phyloP scores from a whole-genome alignment of 2,329 filamentous ascomycete genomes.

The Botrytis paeoniae region DNA sequence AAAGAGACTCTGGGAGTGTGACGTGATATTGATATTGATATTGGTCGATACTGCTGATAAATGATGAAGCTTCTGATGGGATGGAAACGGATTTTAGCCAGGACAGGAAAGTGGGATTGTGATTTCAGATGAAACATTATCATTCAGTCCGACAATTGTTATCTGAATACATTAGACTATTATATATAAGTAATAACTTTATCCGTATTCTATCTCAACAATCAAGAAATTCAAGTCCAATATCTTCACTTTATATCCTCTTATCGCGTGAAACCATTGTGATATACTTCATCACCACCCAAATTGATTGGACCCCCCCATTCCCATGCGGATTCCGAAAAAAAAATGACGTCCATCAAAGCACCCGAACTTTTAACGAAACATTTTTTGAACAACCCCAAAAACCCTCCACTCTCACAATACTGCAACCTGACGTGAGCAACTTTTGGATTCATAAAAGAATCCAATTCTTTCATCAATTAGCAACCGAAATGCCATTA shows the following conservation, averaged over 20 bases:
- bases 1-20: not conserved
- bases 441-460: not conserved
- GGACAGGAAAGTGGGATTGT: constrained; percentile 16
- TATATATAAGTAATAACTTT: not conserved
- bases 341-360: constrained; percentile 19
- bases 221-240: not conserved
- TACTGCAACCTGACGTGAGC: constrained; percentile 16
- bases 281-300: not conserved
- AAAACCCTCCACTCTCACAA: not conserved
- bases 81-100: constrained; percentile 33
- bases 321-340: not conserved
- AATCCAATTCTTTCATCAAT: not conserved
- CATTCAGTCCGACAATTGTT: too few species aligned
- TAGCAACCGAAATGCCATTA: constrained; percentile 26
- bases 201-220: not conserved
- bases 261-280: not conserved
- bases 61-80: not conserved
- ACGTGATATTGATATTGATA: not conserved
- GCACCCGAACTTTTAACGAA: constrained; percentile 5
- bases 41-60: constrained; percentile 19
- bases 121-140: constrained; percentile 2
- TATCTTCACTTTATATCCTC: not conserved
- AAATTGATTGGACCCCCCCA: not conserved
- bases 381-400: constrained; percentile 3
- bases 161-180: not conserved